These are phyloP conservation scores for Moesziomyces sp. DNA, from an alignment of 1,284 basidiomycete genomes.

Conservation along the genomic window DNA sequence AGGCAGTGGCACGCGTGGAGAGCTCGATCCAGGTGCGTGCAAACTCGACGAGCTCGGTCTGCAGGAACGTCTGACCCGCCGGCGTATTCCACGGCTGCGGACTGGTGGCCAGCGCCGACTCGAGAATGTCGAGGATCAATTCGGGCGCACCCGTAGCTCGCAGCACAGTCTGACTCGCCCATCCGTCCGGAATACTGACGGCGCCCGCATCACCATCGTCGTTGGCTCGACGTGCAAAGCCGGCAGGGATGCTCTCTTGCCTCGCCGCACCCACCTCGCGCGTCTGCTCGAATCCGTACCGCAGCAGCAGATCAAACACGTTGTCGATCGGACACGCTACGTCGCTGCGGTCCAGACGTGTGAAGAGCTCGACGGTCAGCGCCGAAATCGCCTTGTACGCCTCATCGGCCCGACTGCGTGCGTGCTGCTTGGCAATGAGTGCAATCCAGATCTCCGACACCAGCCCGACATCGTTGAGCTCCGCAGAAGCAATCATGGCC, in stretches of 20 bases:
- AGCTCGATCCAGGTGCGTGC: constrained; percentile 50
- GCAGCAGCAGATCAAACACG: constrained; percentile 54
- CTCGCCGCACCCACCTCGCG: background rate
- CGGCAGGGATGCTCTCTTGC: constrained; percentile 36
- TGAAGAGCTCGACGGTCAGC: constrained; percentile 48
- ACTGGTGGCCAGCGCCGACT: constrained; percentile 79
- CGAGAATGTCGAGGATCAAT: constrained; percentile 84
- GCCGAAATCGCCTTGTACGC: constrained; percentile 47
- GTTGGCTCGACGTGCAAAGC: constrained; percentile 12
- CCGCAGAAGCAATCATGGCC: constrained; percentile 90
- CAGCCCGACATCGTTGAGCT: constrained; percentile 85
- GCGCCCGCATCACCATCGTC: constrained; percentile 2
- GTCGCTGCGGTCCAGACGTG: constrained; percentile 43
- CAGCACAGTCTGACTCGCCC: constrained; percentile 80
- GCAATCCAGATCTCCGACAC: constrained; percentile 87
- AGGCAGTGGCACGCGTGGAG: constrained; percentile 22
- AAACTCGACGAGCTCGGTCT: constrained; percentile 54
- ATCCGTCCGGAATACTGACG: constrained; percentile 71
- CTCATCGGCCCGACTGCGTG: constrained; percentile 59
- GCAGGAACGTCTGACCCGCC: constrained; percentile 49
- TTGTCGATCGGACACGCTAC: constrained; percentile 63
- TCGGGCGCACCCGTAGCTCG: constrained; percentile 80
- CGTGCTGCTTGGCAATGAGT: constrained; percentile 80
- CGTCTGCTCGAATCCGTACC: constrained; percentile 56
- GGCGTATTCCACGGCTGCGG: constrained; percentile 61